Base-by-base conservation (phyloP, 768 basidiomycete genomes). In the Tricholoma terreum region DNA sequence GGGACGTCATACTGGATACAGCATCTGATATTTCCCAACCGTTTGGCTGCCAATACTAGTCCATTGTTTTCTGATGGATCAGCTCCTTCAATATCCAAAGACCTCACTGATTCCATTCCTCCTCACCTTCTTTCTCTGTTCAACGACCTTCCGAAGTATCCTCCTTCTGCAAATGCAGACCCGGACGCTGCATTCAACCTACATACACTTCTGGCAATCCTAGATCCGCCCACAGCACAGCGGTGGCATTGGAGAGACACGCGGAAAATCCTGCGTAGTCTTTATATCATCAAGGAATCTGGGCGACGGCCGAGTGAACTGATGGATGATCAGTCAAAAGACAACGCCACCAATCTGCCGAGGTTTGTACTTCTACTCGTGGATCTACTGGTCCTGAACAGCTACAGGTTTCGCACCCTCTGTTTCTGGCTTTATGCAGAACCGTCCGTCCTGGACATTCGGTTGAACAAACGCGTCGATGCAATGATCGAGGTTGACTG, bases 1-100 rank as follows among this genome's bases (percentile, higher is more conserved):
- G 97, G 97, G 5, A 98, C 97, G 2, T 85, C 92, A 3, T 99
- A 99, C 69, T 99, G 95, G 89, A 90, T 96, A 22, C 96, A 99
- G 65, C 92, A 99, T 68, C 84, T 97, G 36, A 76, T 98, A 11
- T 98, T 98, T 66, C 91, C 94, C 0, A 84, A 87, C 65, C 83
- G 89, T 21, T 76, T 94, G 34, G 74, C 71, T 48, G 62, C 68
- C 6, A 72, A 73, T 48, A 63, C 61, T 21, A 65, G 48, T 21
- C 49, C 57, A 22, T 31, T 36, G 27, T 40, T 22, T 42, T 42
- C 55, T 10, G 24, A 22, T n/a, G 27, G 10, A 17, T 30, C 46
- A 49, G 7, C 52, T 27, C 46, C 35, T 12, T 19, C 48, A 40
- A 43, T 33, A 63, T 77, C 80, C 14, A 64, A 73, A 54, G 70